Base-by-base conservation (phyloP, 1,139 yeast species). In the Taiozyma sp. region DNA sequence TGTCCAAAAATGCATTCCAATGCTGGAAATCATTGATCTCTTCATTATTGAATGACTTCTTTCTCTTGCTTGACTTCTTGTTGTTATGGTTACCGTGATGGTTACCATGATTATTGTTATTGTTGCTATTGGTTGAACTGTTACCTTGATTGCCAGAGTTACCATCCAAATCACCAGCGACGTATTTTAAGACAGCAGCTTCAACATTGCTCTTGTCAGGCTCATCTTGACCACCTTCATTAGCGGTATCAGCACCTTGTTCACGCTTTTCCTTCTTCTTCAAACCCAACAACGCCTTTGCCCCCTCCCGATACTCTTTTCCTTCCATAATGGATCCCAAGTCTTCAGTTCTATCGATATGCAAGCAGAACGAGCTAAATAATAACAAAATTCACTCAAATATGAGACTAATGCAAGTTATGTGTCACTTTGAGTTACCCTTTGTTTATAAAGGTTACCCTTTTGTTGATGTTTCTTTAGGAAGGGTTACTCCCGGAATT, bases 121-220 rank as follows among this genome's bases (percentile, higher is more conserved):
- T 45, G 23, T 45, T 45, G 19, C 34, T 41, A n/a, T 43, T 24
- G 41, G 3, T 19, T 9, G 24, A 38, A 9, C 12, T 38, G 14
- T 19, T 12, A 38, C 41, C 14, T 19, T 32, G 36, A 22, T 38
- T 38, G 6, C n/a, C 24, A 19, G 23, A 12, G 42, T 57, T 61
- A 48, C 66, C 64, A 34, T 75, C 79, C 47, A 81, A 67, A 2
- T 82, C 76, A 7, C 83, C 84, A 16, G 87, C 87, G 10, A 85
- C 92, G 58, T 80, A 79, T 52, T 80, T 76, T 81, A 85, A 75
- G 38, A 85, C 89, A 0, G 90, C 92, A n/a, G 87, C 91, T 59
- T 81, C 87, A 8, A 81, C 87, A 4, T 83, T 59, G 41, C 60
- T 59, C 16, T 54, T 59, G 16, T 50, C 55, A 19, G 60, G 53